phyloP scores from a whole-genome alignment of 2,329 filamentous ascomycete genomes.

The Tolypocladium cylindrosporum region DNA sequence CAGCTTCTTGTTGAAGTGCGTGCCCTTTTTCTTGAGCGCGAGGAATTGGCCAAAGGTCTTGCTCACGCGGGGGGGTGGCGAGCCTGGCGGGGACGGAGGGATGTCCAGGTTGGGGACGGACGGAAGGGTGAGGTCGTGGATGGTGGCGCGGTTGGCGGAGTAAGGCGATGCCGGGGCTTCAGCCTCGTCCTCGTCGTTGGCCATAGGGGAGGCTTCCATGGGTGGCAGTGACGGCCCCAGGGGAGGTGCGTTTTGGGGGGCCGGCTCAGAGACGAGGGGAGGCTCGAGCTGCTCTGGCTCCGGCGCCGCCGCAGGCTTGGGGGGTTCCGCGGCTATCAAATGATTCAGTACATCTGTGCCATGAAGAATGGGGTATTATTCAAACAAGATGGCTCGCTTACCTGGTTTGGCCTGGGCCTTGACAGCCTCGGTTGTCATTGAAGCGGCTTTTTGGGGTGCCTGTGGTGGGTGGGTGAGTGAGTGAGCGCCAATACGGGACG shows the following conservation, averaged over 20 bases:
- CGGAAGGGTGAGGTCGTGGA: constrained; percentile 67
- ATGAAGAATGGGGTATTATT: no score
- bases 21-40: constrained; percentile 62
- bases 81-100: constrained; percentile 60
- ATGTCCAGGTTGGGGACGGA: constrained; percentile 63
- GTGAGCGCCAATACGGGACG: neutral
- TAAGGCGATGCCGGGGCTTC: constrained; percentile 51
- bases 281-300: constrained; percentile 1
- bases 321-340: neutral
- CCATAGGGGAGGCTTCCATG: constrained; percentile 11
- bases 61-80: constrained; percentile 40
- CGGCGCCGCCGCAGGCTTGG: neutral
- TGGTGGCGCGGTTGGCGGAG: constrained; percentile 49
- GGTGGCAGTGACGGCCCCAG: constrained; percentile 30
- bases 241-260: constrained; percentile 19
- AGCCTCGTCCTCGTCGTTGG: constrained; percentile 9
- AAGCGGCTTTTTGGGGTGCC: neutral
- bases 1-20: constrained; percentile 71
- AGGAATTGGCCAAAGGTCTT: constrained; percentile 67
- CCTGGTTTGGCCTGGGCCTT: neutral
- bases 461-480: neutral
- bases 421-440: neutral
- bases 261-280: constrained; percentile 14
- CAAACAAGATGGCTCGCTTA: neutral
- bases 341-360: neutral